A percentile compares a stretch with the other conserved stretches of the same genome.
Conservation (phyloP, 1,284 basidiomycete genomes). For the Cryptococcus wingfieldii region DNA sequence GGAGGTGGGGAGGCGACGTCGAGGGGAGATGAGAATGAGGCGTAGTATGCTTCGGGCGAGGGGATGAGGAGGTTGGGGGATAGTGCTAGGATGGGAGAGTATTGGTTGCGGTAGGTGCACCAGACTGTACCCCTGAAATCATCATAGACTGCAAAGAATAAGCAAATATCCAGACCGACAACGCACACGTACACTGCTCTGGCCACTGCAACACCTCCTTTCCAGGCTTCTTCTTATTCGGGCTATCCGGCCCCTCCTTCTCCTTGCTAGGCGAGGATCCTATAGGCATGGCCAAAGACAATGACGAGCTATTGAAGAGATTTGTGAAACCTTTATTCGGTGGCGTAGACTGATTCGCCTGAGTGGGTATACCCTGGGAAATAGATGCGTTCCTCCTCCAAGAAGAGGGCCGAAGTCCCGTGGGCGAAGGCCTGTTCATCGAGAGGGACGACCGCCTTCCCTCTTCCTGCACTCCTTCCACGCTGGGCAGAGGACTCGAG, state of each 20-base stretch:
- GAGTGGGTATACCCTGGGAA: not conserved
- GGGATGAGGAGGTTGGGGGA: slow-evolving; percentile 36
- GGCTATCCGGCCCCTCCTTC: slow-evolving; percentile 21
- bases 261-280: slow-evolving; percentile 24
- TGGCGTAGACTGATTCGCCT: slow-evolving; percentile 2
- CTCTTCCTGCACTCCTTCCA: not conserved
- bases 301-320: slow-evolving; percentile 32
- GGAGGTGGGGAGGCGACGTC: slow-evolving; percentile 29
- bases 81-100: slow-evolving; percentile 69
- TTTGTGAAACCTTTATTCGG: slow-evolving; percentile 41
- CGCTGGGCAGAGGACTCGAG: slow-evolving; percentile 4
- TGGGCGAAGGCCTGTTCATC: not conserved
- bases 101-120: slow-evolving; percentile 89
- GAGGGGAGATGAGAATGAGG: slow-evolving; percentile 53
- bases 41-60: slow-evolving; percentile 49
- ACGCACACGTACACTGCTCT: slow-evolving; percentile 41
- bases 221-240: slow-evolving; percentile 30
- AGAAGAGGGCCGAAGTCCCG: not conserved
- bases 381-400: not conserved
- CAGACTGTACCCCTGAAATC: slow-evolving; percentile 85
- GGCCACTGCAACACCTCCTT: slow-evolving; percentile 45
- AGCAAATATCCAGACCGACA: not conserved
- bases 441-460: not conserved
- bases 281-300: slow-evolving; percentile 27
- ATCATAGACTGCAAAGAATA: slow-evolving; percentile 65